phyloP scores from a whole-genome alignment of 257 asterid species.

The Solanum peruvianum region DNA sequence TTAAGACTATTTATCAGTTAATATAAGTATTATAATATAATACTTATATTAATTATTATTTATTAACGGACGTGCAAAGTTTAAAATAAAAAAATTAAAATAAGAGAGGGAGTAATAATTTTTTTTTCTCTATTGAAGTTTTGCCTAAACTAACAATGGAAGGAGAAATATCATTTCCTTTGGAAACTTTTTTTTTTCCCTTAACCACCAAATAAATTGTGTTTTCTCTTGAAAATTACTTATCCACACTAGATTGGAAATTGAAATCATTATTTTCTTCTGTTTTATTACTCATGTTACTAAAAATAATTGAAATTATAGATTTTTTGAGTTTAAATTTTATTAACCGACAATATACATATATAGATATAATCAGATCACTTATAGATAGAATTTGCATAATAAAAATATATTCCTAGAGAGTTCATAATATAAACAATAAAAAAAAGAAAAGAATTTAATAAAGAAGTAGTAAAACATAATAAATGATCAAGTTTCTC shows the following conservation, averaged over 20 bases:
- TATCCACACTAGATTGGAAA: no score
- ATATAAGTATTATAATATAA: neutral
- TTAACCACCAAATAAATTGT: slow-evolving; percentile 1
- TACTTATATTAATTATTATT: no score
- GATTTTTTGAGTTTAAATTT: no score
- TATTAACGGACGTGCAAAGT: neutral
- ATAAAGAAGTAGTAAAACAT: neutral
- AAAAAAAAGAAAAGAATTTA: no score
- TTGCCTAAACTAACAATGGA: neutral
- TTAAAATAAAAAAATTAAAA: no score
- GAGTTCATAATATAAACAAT: no score
- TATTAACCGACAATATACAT: neutral
- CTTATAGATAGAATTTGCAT: neutral
- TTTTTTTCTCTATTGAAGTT: neutral
- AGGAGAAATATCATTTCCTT: neutral
- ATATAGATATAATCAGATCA: no score
- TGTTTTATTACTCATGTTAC: neutral
- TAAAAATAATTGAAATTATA: no score
- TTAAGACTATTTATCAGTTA: no score
- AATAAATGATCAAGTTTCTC: no score
- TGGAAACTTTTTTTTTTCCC: neutral
- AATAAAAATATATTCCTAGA: neutral
- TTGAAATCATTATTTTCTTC: no score
- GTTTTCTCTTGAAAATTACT: no score
- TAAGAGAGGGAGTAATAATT: neutral